phyloP scores from a whole-genome alignment of 2,329 filamentous ascomycete species.

The Trichoderma gracile region DNA sequence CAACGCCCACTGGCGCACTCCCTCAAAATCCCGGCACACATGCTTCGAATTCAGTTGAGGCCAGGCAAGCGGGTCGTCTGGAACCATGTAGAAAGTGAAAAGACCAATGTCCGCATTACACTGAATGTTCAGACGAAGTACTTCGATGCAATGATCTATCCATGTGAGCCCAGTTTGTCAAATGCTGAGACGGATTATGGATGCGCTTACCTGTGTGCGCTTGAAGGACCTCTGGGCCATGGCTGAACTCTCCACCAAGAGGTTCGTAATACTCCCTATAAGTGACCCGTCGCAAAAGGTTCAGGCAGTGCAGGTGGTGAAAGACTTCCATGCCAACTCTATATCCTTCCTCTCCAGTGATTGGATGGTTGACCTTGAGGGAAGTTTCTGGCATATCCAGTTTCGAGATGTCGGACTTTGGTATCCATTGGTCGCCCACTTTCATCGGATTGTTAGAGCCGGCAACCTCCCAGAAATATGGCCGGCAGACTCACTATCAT shows the following conservation, averaged over 20 bases:
- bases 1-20: neutral
- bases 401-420: conserved; percentile 1
- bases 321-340: conserved; percentile 15
- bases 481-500: neutral
- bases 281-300: conserved; percentile 1
- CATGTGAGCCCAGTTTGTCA: neutral
- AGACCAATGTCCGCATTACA: conserved; percentile 3
- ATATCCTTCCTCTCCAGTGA: conserved; percentile 7
- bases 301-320: conserved; percentile 3
- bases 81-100: conserved; percentile 12
- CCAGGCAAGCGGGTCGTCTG: conserved; percentile 1
- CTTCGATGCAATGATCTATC: conserved; percentile 8
- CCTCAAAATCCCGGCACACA: conserved; percentile 3
- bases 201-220: conserved; percentile 4
- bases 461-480: neutral
- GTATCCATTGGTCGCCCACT: conserved; percentile 10
- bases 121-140: neutral
- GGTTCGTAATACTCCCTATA: conserved; percentile 8
- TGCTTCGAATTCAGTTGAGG: conserved; percentile 7
- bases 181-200: too few species aligned
- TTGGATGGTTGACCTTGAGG: conserved; percentile 2
- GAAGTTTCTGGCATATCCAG: conserved; percentile 13
- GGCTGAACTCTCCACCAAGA: conserved; percentile 2
- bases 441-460: neutral
- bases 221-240: conserved; percentile 5